Base-by-base conservation (phyloP, 2,329 filamentous ascomycete species). In the Tolypocladium capitatum region DNA sequence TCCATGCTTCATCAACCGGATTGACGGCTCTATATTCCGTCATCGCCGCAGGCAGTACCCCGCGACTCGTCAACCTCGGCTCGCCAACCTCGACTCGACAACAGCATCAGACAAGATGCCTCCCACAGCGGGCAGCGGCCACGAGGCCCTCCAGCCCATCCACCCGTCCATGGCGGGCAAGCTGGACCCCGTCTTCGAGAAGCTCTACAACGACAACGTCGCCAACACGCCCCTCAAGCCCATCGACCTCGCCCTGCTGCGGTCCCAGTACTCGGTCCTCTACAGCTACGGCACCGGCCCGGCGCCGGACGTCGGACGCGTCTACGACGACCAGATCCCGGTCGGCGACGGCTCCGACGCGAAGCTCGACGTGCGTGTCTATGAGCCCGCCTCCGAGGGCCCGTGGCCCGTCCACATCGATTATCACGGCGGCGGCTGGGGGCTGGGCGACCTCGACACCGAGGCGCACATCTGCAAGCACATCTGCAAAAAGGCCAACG, bases 341-440 rank as follows among this genome's bases (percentile, higher is more conserved):
- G 54, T 61, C 32, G 55, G 59, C 41, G 61, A 64, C 44, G 62
- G 55, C 35, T 56, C 47, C 21, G 59, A 56, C 24, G 35, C 48
- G 3, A 31, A 3, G 50, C 49, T 60, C 45, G 55, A 61, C 3
- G 60, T 72, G 2, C 63, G 71, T 7, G 65, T 74, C 20, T 74
- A 74, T 55, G 64, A 68, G 46, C 71, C 71, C 0, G 61, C 61
- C 0, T 49, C 56, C 1, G 50, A 63, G 1, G 68, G 69, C 0
- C 63, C 63, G 0, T 71, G 70, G 58, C 71, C 71, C 1, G 71
- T 72, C 4, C 69, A 74, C 44, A 55, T 74, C 43, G 68, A 73
- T 55, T 74, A 64, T 48, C 71, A 75, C 49, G 72, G 72, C 18
- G 72, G 72, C 21, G 68, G 68, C 28, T 75, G 72, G 65, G 71